A percentile compares a stretch with the other conserved stretches of the same genome.
Conservation (phyloP, 2,329 filamentous ascomycete genomes). For the Clonostachys byssicola region DNA sequence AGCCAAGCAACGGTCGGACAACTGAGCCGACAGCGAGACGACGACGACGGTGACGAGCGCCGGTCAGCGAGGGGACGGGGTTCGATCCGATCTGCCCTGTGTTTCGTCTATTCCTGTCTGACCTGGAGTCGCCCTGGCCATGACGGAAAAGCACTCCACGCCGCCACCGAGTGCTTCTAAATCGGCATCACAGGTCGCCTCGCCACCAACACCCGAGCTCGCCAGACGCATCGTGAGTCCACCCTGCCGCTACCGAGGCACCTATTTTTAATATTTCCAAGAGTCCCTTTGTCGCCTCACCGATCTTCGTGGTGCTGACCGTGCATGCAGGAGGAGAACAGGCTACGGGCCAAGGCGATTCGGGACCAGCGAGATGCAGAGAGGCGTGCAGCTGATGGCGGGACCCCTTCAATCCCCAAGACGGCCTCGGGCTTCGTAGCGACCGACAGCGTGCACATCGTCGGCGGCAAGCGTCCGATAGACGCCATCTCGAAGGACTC, state of each 20-base stretch:
- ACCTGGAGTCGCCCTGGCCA: background rate
- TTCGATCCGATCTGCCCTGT: too few species aligned
- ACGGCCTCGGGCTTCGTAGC: slow-evolving; percentile 68
- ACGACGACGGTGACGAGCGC: too few species aligned
- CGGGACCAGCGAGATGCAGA: slow-evolving; percentile 70
- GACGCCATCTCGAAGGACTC: slow-evolving; percentile 51
- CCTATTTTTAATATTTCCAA: background rate
- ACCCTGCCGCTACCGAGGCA: background rate
- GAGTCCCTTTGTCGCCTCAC: too few species aligned
- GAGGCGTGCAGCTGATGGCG: slow-evolving; percentile 34
- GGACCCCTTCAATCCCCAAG: slow-evolving; percentile 33
- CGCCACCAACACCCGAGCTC: slow-evolving; percentile 5
- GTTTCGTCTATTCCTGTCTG: too few species aligned
- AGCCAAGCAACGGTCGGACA: too few species aligned
- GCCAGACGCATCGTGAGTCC: slow-evolving; percentile 6
- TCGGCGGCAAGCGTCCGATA: slow-evolving; percentile 63
- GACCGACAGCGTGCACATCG: slow-evolving; percentile 56
- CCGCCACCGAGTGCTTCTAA: slow-evolving; percentile 2
- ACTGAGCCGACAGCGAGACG: too few species aligned
- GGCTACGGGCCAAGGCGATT: slow-evolving; percentile 83
- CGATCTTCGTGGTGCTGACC: background rate
- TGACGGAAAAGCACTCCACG: slow-evolving; percentile 1
- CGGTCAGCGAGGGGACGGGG: too few species aligned
- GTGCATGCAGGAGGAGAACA: slow-evolving; percentile 70
- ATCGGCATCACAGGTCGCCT: background rate